A percentile compares a stretch with the other conserved stretches of the same genome.
phyloP scores from a whole-genome alignment of 306 rosid genomes.

The Ammopiptanthus mongolicus region DNA sequence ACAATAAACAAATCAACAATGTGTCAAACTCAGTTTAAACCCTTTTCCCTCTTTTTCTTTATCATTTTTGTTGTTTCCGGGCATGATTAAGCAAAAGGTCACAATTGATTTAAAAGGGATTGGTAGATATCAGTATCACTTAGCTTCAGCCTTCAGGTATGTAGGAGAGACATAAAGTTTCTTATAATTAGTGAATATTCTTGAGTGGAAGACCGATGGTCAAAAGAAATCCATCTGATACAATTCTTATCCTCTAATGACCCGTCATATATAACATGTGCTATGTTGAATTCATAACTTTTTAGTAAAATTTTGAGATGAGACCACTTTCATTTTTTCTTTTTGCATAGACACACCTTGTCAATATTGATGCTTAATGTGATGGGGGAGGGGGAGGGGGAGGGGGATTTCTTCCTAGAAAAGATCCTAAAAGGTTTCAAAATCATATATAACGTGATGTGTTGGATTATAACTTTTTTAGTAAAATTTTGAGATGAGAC shows the following conservation, averaged over 20 bases:
- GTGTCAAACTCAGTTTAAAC: conserved; percentile 6
- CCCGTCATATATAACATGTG: background rate
- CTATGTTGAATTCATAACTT: background rate
- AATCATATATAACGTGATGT: too few relatives aligned
- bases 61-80: background rate
- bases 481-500: too few relatives aligned
- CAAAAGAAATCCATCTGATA: conserved; percentile 9
- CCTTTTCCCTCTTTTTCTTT: background rate
- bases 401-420: too few relatives aligned
- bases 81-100: conserved; percentile 20
- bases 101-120: conserved; percentile 12
- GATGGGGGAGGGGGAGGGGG: too few relatives aligned
- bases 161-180: background rate
- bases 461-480: too few relatives aligned
- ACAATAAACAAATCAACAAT: background rate
- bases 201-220: conserved; percentile 31
- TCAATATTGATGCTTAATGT: too few relatives aligned
- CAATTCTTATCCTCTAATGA: conserved; percentile 13
- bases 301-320: background rate
- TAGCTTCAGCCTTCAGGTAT: conserved; percentile 1
- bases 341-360: too few relatives aligned
- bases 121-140: conserved; percentile 5
- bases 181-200: background rate
- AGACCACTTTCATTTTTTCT: background rate
- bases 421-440: too few relatives aligned